These are phyloP conservation scores for Juglanconis oblonga DNA, from an alignment of 2,329 filamentous ascomycete species.

Conservation along the genomic window DNA sequence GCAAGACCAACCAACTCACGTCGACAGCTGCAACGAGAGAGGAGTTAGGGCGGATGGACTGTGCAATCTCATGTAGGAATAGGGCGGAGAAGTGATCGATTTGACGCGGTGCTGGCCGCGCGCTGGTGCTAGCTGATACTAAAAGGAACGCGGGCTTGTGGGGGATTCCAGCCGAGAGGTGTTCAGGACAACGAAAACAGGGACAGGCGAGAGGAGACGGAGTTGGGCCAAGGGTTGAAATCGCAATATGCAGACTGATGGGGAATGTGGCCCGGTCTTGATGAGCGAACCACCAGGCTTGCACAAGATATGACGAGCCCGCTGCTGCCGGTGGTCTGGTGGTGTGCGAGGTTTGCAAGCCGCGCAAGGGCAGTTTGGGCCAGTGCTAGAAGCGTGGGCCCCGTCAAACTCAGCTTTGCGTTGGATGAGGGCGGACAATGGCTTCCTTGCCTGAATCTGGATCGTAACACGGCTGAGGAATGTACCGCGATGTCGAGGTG, in stretches of 20 bases:
- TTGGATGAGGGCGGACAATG: background rate
- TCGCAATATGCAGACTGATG: conserved; percentile 7
- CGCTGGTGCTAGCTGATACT: background rate
- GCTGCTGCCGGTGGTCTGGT: background rate
- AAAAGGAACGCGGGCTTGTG: background rate
- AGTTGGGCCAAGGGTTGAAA: conserved; percentile 1
- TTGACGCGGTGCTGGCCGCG: conserved; percentile 7
- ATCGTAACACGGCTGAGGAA: background rate
- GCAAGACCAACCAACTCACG: conserved; percentile 16
- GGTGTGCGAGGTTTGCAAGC: background rate
- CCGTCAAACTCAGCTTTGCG: background rate
- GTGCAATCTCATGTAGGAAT: conserved; percentile 11
- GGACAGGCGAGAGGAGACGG: background rate
- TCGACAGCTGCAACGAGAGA: conserved; percentile 7
- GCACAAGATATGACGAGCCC: background rate
- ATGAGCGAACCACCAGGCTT: background rate
- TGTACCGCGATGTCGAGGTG: background rate
- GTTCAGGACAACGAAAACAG: conserved; percentile 6
- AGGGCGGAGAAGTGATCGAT: conserved; percentile 8
- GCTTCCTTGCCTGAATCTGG: background rate
- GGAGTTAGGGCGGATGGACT: conserved; percentile 9
- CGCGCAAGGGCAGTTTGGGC: background rate
- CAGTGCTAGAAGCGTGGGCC: background rate
- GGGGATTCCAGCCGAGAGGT: conserved; percentile 11
- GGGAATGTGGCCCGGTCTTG: conserved; percentile 3